phyloP scores from a whole-genome alignment of 1,284 basidiomycete genomes.

The Volvariella surrecta region DNA sequence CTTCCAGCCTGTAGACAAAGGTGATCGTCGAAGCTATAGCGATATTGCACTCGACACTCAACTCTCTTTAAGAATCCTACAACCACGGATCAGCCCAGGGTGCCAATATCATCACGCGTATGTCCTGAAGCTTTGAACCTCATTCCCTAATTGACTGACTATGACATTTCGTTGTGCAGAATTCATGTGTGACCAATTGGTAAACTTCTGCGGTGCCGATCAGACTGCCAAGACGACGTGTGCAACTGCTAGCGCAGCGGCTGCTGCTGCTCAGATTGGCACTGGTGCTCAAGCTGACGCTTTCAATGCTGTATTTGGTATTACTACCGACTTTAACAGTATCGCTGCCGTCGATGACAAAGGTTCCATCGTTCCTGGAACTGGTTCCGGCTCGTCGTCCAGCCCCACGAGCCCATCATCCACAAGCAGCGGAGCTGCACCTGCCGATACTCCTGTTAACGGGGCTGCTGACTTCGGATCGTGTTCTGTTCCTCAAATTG shows the following conservation, averaged over 20 bases:
- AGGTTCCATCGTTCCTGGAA: conserved; percentile 23
- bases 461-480: conserved; percentile 35
- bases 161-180: conserved; percentile 13
- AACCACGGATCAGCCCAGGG: conserved; percentile 45
- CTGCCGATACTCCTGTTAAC: conserved; percentile 12
- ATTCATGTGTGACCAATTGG: conserved; percentile 40
- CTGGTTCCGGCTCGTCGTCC: conserved; percentile 5
- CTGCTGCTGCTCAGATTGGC: conserved; percentile 24
- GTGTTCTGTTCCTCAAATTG: conserved; percentile 41
- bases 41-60: conserved; percentile 8
- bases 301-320: conserved; percentile 42
- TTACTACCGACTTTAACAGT: conserved; percentile 25
- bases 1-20: conserved; percentile 38
- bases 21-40: conserved; percentile 17
- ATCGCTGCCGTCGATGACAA: conserved; percentile 25
- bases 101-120: conserved; percentile 41
- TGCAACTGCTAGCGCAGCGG: conserved; percentile 28
- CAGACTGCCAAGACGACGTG: conserved; percentile 36
- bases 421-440: conserved; percentile 10
- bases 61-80: conserved; percentile 25
- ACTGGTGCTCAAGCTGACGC: conserved; percentile 42
- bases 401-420: conserved; percentile 9
- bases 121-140: not conserved
- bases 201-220: conserved; percentile 36
- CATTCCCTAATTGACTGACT: not conserved